Evolutionary conservation across 345 rosid genomes (phyloP).

Genomic region (Gossypioides kirkii): DNA sequence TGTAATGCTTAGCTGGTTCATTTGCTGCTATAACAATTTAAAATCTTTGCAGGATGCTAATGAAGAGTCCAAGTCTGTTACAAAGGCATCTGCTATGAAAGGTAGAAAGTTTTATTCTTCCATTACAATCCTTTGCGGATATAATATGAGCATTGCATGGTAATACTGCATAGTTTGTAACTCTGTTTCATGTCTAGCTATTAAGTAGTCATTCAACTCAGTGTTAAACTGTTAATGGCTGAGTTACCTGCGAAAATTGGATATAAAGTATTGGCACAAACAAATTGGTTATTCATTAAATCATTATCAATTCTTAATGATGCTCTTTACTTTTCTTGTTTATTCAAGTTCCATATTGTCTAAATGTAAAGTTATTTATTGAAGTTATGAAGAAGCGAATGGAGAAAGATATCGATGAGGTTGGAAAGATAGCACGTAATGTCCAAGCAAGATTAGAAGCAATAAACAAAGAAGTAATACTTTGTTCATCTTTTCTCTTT

Average conservation of each 20-base stretch:
- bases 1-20: background rate
- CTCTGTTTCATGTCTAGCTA: background rate
- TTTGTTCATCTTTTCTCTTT: constrained; percentile 4
- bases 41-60: constrained; percentile 64
- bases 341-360: background rate
- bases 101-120: constrained; percentile 28
- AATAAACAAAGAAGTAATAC: constrained; percentile 63
- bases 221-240: background rate
- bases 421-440: constrained; percentile 70
- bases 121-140: background rate
- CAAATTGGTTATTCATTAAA: background rate
- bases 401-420: constrained; percentile 94
- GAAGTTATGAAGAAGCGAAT: constrained; percentile 81
- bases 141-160: background rate
- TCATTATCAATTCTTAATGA: background rate
- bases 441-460: constrained; percentile 72
- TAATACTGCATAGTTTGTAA: background rate
- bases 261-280: background rate
- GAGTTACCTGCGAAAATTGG: background rate
- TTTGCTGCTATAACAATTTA: constrained; percentile 3
- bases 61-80: constrained; percentile 91
- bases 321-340: background rate
- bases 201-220: background rate
- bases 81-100: constrained; percentile 94
- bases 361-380: constrained; percentile 3